phyloP scores from a whole-genome alignment of 345 rosid genomes.

The Citrus inodora region DNA sequence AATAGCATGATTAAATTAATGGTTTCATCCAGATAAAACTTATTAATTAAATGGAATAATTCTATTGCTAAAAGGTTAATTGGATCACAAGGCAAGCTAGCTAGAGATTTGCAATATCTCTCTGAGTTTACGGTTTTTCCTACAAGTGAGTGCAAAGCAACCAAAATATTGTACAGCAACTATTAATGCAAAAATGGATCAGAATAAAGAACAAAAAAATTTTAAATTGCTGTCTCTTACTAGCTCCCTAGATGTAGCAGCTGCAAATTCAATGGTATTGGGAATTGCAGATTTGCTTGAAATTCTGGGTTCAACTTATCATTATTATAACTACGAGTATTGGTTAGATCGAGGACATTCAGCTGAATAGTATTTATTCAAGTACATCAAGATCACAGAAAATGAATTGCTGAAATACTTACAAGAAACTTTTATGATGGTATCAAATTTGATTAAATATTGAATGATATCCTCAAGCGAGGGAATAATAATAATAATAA shows the following conservation, averaged over 20 bases:
- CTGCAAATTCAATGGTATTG: constrained; percentile 11
- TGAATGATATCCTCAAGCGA: background rate
- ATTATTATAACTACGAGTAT: background rate
- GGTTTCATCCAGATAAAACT: background rate
- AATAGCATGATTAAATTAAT: background rate
- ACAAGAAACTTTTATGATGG: background rate
- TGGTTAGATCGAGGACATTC: constrained; percentile 1
- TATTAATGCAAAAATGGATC: constrained; percentile 4
- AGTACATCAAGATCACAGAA: background rate
- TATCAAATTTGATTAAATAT: background rate
- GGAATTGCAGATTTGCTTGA: constrained; percentile 26
- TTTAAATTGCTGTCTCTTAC: constrained; percentile 2
- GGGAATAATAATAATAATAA: background rate
- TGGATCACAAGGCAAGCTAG: background rate
- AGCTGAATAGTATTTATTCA: background rate
- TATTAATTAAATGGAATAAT: background rate
- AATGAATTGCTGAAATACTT: too few species aligned
- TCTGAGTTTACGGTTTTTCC: background rate
- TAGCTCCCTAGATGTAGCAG: background rate
- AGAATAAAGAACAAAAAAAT: constrained; percentile 14
- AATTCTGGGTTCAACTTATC: constrained; percentile 19
- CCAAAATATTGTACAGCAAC: background rate
- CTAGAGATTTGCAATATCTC: background rate
- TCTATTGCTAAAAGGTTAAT: background rate
- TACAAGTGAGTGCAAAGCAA: constrained; percentile 10